Conservation (phyloP, 768 basidiomycete species). For the Grammothele lineata region DNA sequence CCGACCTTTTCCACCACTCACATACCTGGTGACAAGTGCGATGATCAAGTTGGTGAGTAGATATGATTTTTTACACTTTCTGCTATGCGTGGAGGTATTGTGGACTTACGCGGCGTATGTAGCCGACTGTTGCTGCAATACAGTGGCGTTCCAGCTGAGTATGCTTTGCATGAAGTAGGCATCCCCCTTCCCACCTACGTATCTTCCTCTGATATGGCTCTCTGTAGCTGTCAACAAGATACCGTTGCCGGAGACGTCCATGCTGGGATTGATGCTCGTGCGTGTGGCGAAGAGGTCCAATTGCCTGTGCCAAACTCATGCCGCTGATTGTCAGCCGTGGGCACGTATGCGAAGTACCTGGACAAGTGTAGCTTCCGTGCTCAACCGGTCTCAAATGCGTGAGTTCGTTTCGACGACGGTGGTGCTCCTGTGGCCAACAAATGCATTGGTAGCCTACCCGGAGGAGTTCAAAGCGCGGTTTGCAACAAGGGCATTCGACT, state of each 20-base stretch:
- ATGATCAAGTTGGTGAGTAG: constrained; percentile 15
- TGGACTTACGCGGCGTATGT: not conserved
- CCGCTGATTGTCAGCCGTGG: constrained; percentile 4
- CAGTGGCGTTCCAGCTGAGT: constrained; percentile 13
- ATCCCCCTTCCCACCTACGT: not conserved
- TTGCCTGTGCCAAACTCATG: too few species aligned
- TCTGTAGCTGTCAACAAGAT: constrained; percentile 18
- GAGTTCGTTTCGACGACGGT: too few species aligned
- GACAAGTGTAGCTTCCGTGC: not conserved
- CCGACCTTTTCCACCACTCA: not conserved
- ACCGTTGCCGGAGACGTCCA: not conserved
- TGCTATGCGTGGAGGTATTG: not conserved
- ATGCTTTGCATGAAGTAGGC: constrained; percentile 20
- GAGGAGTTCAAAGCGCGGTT: constrained; percentile 11
- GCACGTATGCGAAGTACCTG: constrained; percentile 7
- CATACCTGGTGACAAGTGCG: constrained; percentile 18
- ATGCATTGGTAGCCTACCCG: constrained; percentile 14
- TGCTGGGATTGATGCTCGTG: constrained; percentile 13
- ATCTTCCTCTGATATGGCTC: too few species aligned
- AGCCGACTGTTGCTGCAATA: constrained; percentile 18
- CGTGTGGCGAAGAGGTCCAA: too few species aligned
- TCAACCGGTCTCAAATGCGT: not conserved
- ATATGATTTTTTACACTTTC: not conserved
- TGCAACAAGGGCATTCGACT: constrained; percentile 15
- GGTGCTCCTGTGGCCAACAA: too few species aligned